These are phyloP conservation scores for Lunularia cruciata DNA, from an alignment of 225 moss, liverwort and hornwort species.

Conservation along the genomic window DNA sequence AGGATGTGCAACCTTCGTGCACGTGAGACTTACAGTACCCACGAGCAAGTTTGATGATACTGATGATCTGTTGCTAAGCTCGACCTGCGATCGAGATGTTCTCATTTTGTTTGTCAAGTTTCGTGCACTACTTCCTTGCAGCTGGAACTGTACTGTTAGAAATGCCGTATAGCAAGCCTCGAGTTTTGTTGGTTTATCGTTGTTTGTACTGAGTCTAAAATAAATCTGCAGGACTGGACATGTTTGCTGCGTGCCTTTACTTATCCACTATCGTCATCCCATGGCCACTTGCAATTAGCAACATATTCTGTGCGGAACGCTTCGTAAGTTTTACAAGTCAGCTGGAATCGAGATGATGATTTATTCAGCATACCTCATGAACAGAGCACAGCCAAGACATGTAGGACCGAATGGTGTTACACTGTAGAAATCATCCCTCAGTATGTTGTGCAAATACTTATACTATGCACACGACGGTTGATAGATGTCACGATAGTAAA, in stretches of 20 bases:
- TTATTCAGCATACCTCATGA: no score
- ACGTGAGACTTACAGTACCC: constrained; percentile 1
- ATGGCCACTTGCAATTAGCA: neutral
- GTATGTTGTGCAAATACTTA: no score
- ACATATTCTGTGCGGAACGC: neutral
- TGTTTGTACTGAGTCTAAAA: neutral
- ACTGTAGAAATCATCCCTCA: no score
- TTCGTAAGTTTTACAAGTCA: neutral
- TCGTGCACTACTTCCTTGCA: neutral
- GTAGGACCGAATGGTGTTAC: no score
- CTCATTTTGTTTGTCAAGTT: neutral
- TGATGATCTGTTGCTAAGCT: neutral
- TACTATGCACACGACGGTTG: no score
- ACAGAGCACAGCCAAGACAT: no score
- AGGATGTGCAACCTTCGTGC: neutral
- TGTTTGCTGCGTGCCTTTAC: neutral
- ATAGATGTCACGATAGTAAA: neutral
- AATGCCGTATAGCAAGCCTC: neutral
- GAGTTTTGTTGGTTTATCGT: neutral
- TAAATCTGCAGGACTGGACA: neutral
- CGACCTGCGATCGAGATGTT: neutral
- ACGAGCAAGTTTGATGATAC: neutral
- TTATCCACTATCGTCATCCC: neutral
- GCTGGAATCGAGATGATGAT: neutral
- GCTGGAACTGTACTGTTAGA: neutral